A percentile compares a stretch with the other conserved stretches of the same genome.
These are phyloP conservation scores for Silene conica DNA, from an alignment of 148 eudicot genomes.

Conservation along the genomic window DNA sequence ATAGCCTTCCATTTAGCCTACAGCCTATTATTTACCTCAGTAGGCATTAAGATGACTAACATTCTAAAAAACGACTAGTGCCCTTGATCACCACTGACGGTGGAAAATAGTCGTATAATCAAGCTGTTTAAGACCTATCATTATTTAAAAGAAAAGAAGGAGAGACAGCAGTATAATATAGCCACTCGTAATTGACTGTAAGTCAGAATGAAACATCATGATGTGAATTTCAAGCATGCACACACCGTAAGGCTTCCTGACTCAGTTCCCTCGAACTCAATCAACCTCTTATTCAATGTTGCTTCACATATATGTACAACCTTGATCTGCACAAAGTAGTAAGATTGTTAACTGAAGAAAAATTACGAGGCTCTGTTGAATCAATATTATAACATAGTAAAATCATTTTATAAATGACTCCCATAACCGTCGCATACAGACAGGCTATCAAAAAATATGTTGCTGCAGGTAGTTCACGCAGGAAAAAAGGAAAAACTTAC, in stretches of 20 bases:
- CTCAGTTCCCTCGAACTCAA: conserved; percentile 79
- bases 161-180: neutral
- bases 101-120: neutral
- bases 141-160: neutral
- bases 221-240: neutral
- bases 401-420: neutral
- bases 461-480: neutral
- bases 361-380: neutral
- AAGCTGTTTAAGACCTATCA: neutral
- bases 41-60: neutral
- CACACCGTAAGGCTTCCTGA: conserved; percentile 84
- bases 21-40: neutral
- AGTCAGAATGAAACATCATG: neutral
- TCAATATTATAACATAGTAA: neutral
- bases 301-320: conserved; percentile 91
- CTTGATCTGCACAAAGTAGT: conserved; percentile 41
- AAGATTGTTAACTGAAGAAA: conserved; percentile 5
- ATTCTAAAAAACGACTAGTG: neutral
- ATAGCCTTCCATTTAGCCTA: neutral
- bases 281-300: conserved; percentile 79
- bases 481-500: conserved; percentile 40
- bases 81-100: neutral
- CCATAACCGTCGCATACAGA: neutral
- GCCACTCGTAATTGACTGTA: neutral
- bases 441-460: conserved; percentile 1